Evolutionary conservation across 768 basidiomycete genomes (phyloP).

Genomic region (Termitomyces eurrhizus): DNA sequence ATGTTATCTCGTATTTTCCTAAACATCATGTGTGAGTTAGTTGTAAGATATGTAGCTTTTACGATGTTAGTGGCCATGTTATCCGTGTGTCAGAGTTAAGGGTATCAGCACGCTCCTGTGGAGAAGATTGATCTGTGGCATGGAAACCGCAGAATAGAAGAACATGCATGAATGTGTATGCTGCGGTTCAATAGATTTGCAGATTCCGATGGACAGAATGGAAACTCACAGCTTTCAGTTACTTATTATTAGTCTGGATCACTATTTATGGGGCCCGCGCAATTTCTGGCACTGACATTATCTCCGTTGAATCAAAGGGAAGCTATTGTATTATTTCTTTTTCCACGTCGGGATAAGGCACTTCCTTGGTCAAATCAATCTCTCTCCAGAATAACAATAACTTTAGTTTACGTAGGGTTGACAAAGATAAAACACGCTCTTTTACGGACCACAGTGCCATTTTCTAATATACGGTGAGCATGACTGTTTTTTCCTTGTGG

Average conservation of each 20-base stretch:
- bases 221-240: neutral
- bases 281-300: neutral
- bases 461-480: neutral
- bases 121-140: neutral
- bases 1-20: neutral
- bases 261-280: neutral
- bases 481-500: neutral
- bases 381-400: neutral
- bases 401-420: too few relatives aligned
- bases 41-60: neutral
- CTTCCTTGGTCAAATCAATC: neutral
- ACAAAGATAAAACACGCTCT: neutral
- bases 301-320: neutral
- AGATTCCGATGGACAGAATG: neutral
- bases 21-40: neutral
- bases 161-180: neutral
- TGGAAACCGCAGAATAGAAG: neutral
- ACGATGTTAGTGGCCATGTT: neutral
- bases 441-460: too few relatives aligned
- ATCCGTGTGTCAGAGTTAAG: neutral
- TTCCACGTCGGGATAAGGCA: neutral
- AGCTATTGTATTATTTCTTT: neutral
- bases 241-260: neutral
- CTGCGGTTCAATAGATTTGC: neutral
- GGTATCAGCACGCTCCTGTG: neutral